Conservation (phyloP, 768 basidiomycete species). For the Suillus clintonianus region DNA sequence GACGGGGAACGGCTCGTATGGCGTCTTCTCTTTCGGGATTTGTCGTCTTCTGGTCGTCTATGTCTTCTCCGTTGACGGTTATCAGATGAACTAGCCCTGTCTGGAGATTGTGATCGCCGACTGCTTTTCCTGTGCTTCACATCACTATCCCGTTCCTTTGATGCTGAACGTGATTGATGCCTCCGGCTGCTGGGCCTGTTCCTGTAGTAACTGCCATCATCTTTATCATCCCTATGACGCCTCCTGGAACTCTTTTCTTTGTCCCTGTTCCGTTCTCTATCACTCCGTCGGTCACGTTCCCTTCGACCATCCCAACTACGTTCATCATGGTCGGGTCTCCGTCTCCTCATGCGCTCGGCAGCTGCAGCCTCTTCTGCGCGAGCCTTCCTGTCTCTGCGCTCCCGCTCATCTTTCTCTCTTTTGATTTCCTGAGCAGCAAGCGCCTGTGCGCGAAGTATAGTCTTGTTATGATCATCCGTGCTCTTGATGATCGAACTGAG, state of each 20-base stretch:
- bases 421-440: constrained; percentile 74
- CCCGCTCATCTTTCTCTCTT: constrained; percentile 63
- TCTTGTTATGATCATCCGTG: constrained; percentile 95
- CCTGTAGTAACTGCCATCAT: constrained; percentile 28
- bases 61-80: constrained; percentile 23
- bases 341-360: constrained; percentile 55
- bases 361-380: constrained; percentile 78
- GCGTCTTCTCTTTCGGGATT: constrained; percentile 22
- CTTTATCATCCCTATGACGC: constrained; percentile 44
- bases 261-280: constrained; percentile 40
- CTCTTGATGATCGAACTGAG: constrained; percentile 84
- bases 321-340: constrained; percentile 28
- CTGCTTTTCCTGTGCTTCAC: constrained; percentile 20
- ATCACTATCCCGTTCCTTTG: constrained; percentile 21
- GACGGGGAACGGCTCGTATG: constrained; percentile 14
- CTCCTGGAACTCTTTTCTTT: constrained; percentile 54
- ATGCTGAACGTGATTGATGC: constrained; percentile 32
- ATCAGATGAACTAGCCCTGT: constrained; percentile 14
- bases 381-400: constrained; percentile 58
- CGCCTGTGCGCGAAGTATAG: constrained; percentile 74
- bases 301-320: constrained; percentile 40
- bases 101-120: constrained; percentile 18
- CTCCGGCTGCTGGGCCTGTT: constrained; percentile 24
- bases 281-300: constrained; percentile 48
- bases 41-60: constrained; percentile 21